Percentiles rank a stretch among this genome's conserved stretches.
phyloP scores from a whole-genome alignment of 805 yeast species.

The Hemisphaericaspora nanyangensis region DNA sequence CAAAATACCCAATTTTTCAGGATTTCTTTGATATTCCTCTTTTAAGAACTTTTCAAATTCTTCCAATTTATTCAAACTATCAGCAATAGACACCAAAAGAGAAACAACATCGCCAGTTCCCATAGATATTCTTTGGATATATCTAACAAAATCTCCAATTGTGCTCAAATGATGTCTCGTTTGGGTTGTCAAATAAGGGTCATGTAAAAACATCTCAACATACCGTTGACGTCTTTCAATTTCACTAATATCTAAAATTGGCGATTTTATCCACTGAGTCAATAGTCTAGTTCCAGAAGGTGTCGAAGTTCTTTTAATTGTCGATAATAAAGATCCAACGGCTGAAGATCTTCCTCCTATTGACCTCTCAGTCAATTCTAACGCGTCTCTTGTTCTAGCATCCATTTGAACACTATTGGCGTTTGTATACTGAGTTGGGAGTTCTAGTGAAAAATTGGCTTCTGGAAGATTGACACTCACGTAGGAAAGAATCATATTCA shows the following conservation, averaged over 20 bases:
- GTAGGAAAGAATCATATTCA: slow-evolving; percentile 58
- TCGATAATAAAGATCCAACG: slow-evolving; percentile 69
- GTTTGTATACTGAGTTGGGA: slow-evolving; percentile 59
- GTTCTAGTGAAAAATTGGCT: slow-evolving; percentile 54
- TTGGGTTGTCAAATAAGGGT: slow-evolving; percentile 15
- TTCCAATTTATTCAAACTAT: slow-evolving; percentile 24
- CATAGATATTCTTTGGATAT: slow-evolving; percentile 49
- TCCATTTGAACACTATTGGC: slow-evolving; percentile 70
- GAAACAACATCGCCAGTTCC: slow-evolving; percentile 29
- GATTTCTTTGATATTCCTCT: slow-evolving; percentile 12
- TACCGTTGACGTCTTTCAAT: slow-evolving; percentile 48
- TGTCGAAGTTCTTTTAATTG: slow-evolving; percentile 72
- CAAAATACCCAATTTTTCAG: slow-evolving; percentile 20
- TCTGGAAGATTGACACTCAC: slow-evolving; percentile 71
- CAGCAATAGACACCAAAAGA: slow-evolving; percentile 29
- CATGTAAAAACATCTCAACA: slow-evolving; percentile 27
- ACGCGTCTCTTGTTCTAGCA: slow-evolving; percentile 68
- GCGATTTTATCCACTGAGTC: slow-evolving; percentile 78
- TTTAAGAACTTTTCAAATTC: slow-evolving; percentile 16
- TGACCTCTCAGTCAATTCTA: slow-evolving; percentile 63
- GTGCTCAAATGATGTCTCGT: slow-evolving; percentile 37
- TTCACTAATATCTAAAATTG: slow-evolving; percentile 57
- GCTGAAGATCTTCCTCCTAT: slow-evolving; percentile 43
- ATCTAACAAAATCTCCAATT: slow-evolving; percentile 55
- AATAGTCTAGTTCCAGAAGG: slow-evolving; percentile 78